phyloP scores from a whole-genome alignment of 2,329 filamentous ascomycete species.

The Capronia americana region DNA sequence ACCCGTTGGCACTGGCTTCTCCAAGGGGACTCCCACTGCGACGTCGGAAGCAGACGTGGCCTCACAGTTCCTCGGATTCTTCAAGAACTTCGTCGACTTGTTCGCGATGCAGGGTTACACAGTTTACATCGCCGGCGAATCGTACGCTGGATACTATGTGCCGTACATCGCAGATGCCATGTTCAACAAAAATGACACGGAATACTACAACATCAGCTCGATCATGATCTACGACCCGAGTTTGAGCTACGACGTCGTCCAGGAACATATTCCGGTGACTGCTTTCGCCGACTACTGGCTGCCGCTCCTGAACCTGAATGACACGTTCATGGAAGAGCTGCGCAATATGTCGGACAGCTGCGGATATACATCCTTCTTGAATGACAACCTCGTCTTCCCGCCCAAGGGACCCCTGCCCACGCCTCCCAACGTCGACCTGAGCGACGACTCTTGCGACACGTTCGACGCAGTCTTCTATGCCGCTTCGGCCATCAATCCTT shows the following conservation, averaged over 20 bases:
- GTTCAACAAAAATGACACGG: slow-evolving; percentile 69
- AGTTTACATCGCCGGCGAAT: slow-evolving; percentile 69
- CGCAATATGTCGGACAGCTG: slow-evolving; percentile 52
- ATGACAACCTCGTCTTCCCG: slow-evolving; percentile 69
- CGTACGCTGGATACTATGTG: slow-evolving; percentile 64
- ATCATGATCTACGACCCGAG: slow-evolving; percentile 76
- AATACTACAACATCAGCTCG: slow-evolving; percentile 71
- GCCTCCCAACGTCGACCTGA: slow-evolving; percentile 54
- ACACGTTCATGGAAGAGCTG: slow-evolving; percentile 50
- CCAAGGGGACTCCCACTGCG: slow-evolving; percentile 68
- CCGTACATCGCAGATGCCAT: slow-evolving; percentile 77
- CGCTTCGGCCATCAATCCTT: slow-evolving; percentile 69
- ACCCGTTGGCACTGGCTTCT: slow-evolving; percentile 69
- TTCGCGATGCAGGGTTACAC: slow-evolving; percentile 72
- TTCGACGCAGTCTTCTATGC: slow-evolving; percentile 64
- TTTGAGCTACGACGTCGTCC: slow-evolving; percentile 60
- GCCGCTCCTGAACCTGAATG: slow-evolving; percentile 55
- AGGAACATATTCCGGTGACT: slow-evolving; percentile 54
- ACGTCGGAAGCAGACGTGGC: slow-evolving; percentile 71
- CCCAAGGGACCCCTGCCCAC: slow-evolving; percentile 66
- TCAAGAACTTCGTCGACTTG: slow-evolving; percentile 75
- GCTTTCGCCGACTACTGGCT: slow-evolving; percentile 51
- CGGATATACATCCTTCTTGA: slow-evolving; percentile 54
- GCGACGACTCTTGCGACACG: slow-evolving; percentile 62
- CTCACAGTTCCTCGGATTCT: slow-evolving; percentile 76